A percentile compares a stretch with the other conserved stretches of the same genome.
phyloP scores from a whole-genome alignment of 2,329 filamentous ascomycete genomes.

The Penicillium crustosum region DNA sequence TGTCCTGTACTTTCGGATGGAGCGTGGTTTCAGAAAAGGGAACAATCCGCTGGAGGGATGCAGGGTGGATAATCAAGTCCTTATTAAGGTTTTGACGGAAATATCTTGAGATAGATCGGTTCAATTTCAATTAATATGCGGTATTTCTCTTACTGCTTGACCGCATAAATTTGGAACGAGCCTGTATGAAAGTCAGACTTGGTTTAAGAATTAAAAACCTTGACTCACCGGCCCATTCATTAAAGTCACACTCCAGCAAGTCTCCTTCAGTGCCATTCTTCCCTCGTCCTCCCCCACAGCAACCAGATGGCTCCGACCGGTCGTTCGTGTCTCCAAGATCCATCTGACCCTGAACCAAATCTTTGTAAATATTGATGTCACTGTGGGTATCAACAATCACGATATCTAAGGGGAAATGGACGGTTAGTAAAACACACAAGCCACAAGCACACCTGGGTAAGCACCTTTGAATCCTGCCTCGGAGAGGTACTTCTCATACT shows the following conservation, averaged over 20 bases:
- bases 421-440: neutral
- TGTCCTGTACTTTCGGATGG: conserved; percentile 6
- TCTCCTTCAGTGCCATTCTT: no score
- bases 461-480: conserved; percentile 54
- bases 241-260: no score
- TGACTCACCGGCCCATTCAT: no score
- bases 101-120: conserved; percentile 1
- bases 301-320: no score
- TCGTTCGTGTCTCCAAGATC: no score
- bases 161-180: no score
- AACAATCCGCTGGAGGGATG: neutral
- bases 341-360: no score
- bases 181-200: no score
- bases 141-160: neutral
- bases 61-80: conserved; percentile 9
- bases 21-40: conserved; percentile 6
- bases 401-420: neutral
- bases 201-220: no score
- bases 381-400: neutral
- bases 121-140: neutral
- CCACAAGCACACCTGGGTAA: no score
- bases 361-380: no score
- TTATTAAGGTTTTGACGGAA: conserved; percentile 9
- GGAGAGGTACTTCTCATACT: conserved; percentile 55
- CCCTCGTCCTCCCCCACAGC: no score